Evolutionary conservation across 345 rosid species (phyloP), one percentile per base, ranked within the genome.

Genomic region (Syzygium jambos): DNA sequence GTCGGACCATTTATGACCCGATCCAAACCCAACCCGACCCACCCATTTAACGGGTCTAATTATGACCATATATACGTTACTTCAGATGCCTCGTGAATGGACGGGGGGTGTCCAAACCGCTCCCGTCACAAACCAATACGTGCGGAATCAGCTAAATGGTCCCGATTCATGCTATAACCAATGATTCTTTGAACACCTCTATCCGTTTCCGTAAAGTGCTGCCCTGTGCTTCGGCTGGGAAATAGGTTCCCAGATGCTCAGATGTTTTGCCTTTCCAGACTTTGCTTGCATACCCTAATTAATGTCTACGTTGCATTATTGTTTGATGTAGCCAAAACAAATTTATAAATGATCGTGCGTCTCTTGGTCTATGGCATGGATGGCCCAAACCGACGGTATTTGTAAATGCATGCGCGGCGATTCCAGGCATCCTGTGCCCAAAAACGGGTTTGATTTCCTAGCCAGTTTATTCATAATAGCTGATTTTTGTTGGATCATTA

Each of bases 101-200:
- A 84, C 96, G 0, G 0, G 98, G 99, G 73, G 92, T 96, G 92
- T 96, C 89, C 94, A 90, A 82, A 97, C 99, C 9, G 97, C 98
- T 91, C 98, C 99, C 0, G 95, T 93, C 53, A 61, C 90, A 34
- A 95, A 95, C 87, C 14, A 29, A n/a, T 92, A 92, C 49, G 99
- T 96, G 2, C 89, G 95, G 85, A 89, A 85, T 34, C 92, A 95
- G 55, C 99, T 99, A 4, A 38, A 34, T 1, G 96, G 95, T 87
- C 95, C 97, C 0, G 96, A 96, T 2, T 95, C 98, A 77, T 95
- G 99, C 93, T 95, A 94, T 85, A 94, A 85, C 89, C 98, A 95
- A 78, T 98, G 90, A 93, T 55, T 86, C 88, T 57, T 77, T 7
- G 34, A 86, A 83, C 65, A n/a, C 3, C 17, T 6, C 21, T 29